A percentile compares a stretch with the other conserved stretches of the same genome.
These are phyloP conservation scores for Priceomyces carsonii DNA, from an alignment of 805 yeast species.

Conservation along the genomic window DNA sequence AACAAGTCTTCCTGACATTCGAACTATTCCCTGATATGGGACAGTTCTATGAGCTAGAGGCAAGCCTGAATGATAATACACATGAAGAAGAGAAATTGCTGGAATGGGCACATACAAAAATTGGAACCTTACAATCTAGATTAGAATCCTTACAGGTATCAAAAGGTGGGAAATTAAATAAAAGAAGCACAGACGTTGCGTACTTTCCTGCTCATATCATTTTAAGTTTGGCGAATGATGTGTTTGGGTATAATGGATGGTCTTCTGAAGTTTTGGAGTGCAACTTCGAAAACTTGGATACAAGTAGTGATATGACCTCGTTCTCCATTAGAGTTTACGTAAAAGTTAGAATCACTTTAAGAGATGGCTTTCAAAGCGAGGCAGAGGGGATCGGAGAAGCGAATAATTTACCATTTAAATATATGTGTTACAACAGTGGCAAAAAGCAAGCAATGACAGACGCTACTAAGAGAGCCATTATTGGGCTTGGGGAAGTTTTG, in stretches of 20 bases:
- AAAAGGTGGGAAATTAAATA: conserved; percentile 11
- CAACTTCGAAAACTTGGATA: conserved; percentile 15
- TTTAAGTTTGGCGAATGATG: conserved; percentile 47
- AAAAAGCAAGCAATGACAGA: conserved; percentile 51
- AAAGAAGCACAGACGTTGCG: conserved; percentile 1
- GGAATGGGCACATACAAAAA: conserved; percentile 48
- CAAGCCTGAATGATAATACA: conserved; percentile 4
- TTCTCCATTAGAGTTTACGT: conserved; percentile 27
- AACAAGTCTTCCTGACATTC: conserved; percentile 14
- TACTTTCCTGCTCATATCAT: conserved; percentile 20
- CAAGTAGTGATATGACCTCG: conserved; percentile 20
- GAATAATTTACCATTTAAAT: conserved; percentile 30
- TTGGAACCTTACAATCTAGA: conserved; percentile 50
- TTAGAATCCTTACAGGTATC: conserved; percentile 37
- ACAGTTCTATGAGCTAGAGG: conserved; percentile 9
- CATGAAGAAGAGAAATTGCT: conserved; percentile 19
- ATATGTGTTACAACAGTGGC: conserved; percentile 36
- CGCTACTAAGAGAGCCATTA: conserved; percentile 45
- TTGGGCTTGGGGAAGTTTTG: conserved; percentile 26
- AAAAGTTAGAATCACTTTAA: conserved; percentile 34
- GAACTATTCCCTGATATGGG: conserved; percentile 25
- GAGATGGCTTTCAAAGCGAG: conserved; percentile 44
- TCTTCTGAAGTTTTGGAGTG: conserved; percentile 39
- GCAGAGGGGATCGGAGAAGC: conserved; percentile 43
- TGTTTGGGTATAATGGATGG: conserved; percentile 63